Base-by-base conservation (phyloP, 108 stramenopile genomes). In the Cyclotella cryptica region DNA sequence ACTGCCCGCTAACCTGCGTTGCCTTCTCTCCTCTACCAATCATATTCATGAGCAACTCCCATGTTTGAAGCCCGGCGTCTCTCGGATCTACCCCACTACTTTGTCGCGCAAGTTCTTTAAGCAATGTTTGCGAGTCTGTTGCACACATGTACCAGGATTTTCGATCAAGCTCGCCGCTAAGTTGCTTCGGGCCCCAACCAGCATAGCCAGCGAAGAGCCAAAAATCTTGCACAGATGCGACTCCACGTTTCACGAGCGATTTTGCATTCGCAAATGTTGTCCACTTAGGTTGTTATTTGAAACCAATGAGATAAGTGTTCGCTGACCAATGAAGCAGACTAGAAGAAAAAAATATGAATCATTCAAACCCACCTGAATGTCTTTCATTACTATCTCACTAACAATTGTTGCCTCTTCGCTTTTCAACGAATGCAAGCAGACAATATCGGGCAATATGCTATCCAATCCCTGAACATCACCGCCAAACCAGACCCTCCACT, bases 131-230 rank as follows among this genome's bases (percentile, higher is more conserved):
- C 6, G 84, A 84, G 66, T 93, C 95, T 10, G 90, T 89, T 8
- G 92, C 91, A 61, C 88, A 92, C 90, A 93, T 92, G 79, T 91
- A 91, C 95, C 95, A 96, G 4, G 85, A 82, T 53, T 88, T 81
- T 27, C 92, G 83, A 57, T 93, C 89, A 7, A 93, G 70, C 84
- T 96, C 93, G 24, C 85, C 86, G 64, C 79, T 66, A 12, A 96
- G 86, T 69, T 96, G 83, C 47, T 30, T 39, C 21, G 74, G 71
- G 24, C 80, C 75, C 80, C 89, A 90, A 9, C 89, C 89, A 54
- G 87, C 86, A 64, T 88, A 90, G 7, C 91, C 91, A 2, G 69
- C 84, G 66, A 92, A 87, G 3, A 88, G 76, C 87, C 87, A 88
- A 68, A 93, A 90, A 49, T 93, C 92, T 29, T 65, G 79, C 12